A percentile compares a stretch with the other conserved stretches of the same genome.
These are phyloP conservation scores for Lecanosticta acicola DNA, from an alignment of 2,329 filamentous ascomycete species.

Conservation along the genomic window DNA sequence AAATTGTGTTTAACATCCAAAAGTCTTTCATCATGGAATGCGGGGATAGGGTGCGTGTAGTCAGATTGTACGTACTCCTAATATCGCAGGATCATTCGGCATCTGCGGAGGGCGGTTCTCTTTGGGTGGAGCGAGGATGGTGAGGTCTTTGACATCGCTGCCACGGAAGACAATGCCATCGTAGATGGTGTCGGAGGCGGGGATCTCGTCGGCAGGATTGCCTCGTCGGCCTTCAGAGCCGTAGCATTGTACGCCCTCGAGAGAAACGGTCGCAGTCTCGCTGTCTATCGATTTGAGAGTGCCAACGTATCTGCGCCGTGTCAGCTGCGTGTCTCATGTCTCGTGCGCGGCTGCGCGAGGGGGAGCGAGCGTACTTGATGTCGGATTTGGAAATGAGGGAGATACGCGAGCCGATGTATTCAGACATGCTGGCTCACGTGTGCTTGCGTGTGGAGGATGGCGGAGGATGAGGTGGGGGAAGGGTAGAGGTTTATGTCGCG, in stretches of 20 bases:
- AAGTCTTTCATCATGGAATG: constrained; percentile 79
- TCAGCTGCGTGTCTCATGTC: constrained; percentile 7
- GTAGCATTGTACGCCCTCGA: constrained; percentile 91
- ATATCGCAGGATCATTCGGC: constrained; percentile 91
- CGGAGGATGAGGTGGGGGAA: constrained; percentile 1
- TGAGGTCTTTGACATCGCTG: constrained; percentile 96
- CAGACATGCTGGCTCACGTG: constrained; percentile 45
- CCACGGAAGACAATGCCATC: constrained; percentile 98
- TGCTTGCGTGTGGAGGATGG: constrained; percentile 4
- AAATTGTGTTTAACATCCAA: constrained; percentile 88
- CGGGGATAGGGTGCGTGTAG: constrained; percentile 10
- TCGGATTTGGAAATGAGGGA: constrained; percentile 96
- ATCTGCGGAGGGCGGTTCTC: constrained; percentile 69
- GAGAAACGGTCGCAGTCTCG: constrained; percentile 89
- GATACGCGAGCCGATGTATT: constrained; percentile 75
- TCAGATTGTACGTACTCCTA: constrained; percentile 71
- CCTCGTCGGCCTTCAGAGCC: constrained; percentile 86
- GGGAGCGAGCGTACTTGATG: constrained; percentile 63
- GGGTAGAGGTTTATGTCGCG: background rate
- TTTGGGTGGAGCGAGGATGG: constrained; percentile 72
- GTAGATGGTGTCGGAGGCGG: constrained; percentile 81
- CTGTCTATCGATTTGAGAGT: constrained; percentile 97
- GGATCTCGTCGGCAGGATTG: constrained; percentile 73
- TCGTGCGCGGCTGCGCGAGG: constrained; percentile 1
- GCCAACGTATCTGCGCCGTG: constrained; percentile 73